Evolutionary conservation across 2,329 filamentous ascomycete species (phyloP).

Genomic region (Pseudopyricularia javanii): DNA sequence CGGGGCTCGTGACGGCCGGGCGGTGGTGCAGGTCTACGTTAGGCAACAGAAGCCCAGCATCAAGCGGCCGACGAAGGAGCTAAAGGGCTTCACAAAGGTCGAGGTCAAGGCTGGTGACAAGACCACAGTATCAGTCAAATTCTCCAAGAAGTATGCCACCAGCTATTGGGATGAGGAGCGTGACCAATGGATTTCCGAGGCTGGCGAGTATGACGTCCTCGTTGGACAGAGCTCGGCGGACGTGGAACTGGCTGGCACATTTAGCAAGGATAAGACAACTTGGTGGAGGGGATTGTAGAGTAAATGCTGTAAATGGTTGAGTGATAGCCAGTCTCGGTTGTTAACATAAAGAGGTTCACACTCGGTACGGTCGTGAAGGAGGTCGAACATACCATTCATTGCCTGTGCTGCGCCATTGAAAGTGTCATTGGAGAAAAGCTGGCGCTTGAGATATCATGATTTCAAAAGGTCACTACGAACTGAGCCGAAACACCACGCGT

Average conservation of each 20-base stretch:
- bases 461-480: too few species aligned
- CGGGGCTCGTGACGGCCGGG: constrained; percentile 28
- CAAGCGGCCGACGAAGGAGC: constrained; percentile 35
- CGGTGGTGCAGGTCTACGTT: constrained; percentile 44
- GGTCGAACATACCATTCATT: too few species aligned
- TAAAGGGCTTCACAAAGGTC: constrained; percentile 50
- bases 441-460: too few species aligned
- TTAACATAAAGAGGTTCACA: too few species aligned
- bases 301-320: not conserved
- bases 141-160: not conserved
- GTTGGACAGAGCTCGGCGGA: constrained; percentile 3
- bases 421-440: too few species aligned
- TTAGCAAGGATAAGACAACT: not conserved
- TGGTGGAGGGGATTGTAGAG: not conserved
- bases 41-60: constrained; percentile 32
- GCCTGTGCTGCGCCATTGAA: too few species aligned
- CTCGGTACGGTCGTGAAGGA: too few species aligned
- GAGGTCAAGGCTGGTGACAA: constrained; percentile 2
- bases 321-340: too few species aligned
- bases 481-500: too few species aligned
- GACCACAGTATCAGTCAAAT: not conserved
- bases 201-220: constrained; percentile 3
- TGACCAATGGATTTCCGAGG: constrained; percentile 3
- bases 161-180: constrained; percentile 5
- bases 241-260: not conserved